Conservation (phyloP, 192 early-diverging fungal genomes). For the Gonapodya prolifera region DNA sequence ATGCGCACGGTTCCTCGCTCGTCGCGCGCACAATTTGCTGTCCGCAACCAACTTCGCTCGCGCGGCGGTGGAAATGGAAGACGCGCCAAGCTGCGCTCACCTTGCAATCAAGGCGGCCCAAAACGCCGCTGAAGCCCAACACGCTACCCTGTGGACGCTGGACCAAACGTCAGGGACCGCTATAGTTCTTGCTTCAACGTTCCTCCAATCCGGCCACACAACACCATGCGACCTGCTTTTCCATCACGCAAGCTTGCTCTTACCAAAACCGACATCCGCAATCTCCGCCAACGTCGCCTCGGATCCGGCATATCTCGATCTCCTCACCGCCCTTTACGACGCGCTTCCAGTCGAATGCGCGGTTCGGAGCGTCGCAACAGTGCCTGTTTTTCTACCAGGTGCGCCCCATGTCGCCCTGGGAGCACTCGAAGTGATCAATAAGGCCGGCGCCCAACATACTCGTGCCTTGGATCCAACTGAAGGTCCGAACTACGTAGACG, state of each 20-base stretch:
- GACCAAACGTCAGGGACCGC: not conserved
- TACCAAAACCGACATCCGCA: not conserved
- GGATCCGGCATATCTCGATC: not conserved
- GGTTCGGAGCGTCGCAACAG: not conserved
- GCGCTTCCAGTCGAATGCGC: not conserved
- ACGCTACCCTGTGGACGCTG: not conserved
- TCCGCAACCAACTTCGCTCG: not conserved
- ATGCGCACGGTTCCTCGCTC: not conserved
- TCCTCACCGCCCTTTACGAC: not conserved
- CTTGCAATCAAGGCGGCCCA: not conserved
- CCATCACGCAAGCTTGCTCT: not conserved
- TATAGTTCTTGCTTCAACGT: not conserved
- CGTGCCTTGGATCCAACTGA: too few relatives aligned
- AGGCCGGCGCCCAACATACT: not conserved
- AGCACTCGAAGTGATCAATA: not conserved
- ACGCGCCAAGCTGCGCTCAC: not conserved
- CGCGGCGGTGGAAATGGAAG: not conserved
- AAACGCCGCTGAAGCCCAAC: not conserved
- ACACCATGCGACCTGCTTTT: not conserved
- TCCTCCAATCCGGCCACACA: not conserved
- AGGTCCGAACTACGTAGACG: not conserved
- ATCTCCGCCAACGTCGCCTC: not conserved
- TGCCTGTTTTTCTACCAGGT: not conserved
- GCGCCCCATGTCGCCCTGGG: not conserved
- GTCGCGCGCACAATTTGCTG: not conserved